These are phyloP conservation scores for Dryadomyces sulphureus DNA, from an alignment of 2,329 filamentous ascomycete genomes.

Conservation along the genomic window DNA sequence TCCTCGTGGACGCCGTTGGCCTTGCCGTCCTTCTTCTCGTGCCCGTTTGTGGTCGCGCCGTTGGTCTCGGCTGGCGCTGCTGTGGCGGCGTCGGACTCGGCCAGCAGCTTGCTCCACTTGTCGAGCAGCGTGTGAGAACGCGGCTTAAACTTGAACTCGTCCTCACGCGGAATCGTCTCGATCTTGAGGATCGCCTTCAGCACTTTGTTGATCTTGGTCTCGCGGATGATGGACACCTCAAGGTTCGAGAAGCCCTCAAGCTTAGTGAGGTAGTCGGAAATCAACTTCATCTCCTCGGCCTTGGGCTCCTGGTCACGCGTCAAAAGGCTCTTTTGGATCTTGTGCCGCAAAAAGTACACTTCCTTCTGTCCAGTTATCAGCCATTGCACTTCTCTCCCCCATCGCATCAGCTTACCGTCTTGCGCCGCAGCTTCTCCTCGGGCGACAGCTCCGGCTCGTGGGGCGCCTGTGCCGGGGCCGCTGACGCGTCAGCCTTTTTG, in stretches of 20 bases:
- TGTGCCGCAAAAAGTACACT: slow-evolving; percentile 87
- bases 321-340: slow-evolving; percentile 86
- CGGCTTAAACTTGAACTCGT: slow-evolving; percentile 77
- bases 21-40: slow-evolving; percentile 17
- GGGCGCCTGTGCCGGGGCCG: slow-evolving; percentile 16
- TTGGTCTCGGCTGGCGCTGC: slow-evolving; percentile 9
- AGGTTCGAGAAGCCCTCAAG: slow-evolving; percentile 69
- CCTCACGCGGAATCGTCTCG: slow-evolving; percentile 69
- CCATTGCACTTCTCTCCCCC: background rate
- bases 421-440: slow-evolving; percentile 43
- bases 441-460: slow-evolving; percentile 44
- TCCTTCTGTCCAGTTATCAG: slow-evolving; percentile 37
- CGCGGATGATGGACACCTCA: slow-evolving; percentile 75
- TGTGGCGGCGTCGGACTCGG: slow-evolving; percentile 22
- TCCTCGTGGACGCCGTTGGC: slow-evolving; percentile 22
- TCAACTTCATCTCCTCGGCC: slow-evolving; percentile 65
- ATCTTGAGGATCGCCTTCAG: slow-evolving; percentile 89
- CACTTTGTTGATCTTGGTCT: slow-evolving; percentile 97
- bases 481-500: slow-evolving; percentile 1
- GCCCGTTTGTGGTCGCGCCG: slow-evolving; percentile 16
- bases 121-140: slow-evolving; percentile 68
- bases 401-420: slow-evolving; percentile 31
- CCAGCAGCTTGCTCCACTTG: slow-evolving; percentile 79
- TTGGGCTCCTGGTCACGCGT: slow-evolving; percentile 74
- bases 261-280: slow-evolving; percentile 65